Conservation (phyloP, 306 rosid species). For the Malus orientalis region DNA sequence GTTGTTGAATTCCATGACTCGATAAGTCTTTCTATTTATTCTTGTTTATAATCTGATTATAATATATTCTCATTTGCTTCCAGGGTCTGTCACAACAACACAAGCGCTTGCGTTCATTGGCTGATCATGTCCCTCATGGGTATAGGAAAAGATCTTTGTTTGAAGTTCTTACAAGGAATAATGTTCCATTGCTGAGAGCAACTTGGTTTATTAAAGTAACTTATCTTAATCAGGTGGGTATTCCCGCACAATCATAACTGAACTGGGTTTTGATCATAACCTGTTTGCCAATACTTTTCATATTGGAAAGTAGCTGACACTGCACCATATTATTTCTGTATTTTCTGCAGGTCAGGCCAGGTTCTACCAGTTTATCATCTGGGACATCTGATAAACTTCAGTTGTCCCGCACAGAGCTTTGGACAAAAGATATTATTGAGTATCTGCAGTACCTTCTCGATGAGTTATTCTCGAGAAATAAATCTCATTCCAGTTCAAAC, state of each 20-base stretch:
- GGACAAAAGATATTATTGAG: conserved; percentile 89
- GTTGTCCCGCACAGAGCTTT: conserved; percentile 69
- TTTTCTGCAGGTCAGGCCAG: conserved; percentile 66
- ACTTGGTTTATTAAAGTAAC: conserved; percentile 90
- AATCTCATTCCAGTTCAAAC: conserved; percentile 41
- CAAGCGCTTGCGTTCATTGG: conserved; percentile 69
- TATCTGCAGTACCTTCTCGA: conserved; percentile 79
- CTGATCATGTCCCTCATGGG: conserved; percentile 87
- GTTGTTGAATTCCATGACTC: background rate
- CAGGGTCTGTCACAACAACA: conserved; percentile 96
- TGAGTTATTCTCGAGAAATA: conserved; percentile 60
- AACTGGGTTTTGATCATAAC: background rate
- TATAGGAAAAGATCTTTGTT: conserved; percentile 61
- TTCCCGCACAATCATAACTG: conserved; percentile 4
- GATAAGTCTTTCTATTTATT: background rate
- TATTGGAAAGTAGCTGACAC: conserved; percentile 17
- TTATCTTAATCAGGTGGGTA: conserved; percentile 81
- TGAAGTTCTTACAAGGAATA: conserved; percentile 81
- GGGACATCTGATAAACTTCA: conserved; percentile 73
- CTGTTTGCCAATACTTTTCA: conserved; percentile 5
- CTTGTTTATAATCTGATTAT: background rate
- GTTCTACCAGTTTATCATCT: conserved; percentile 50
- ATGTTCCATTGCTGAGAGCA: conserved; percentile 93
- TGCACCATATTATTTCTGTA: conserved; percentile 22
- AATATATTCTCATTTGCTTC: conserved; percentile 5